These are phyloP conservation scores for Wickerhamiella cacticola DNA, from an alignment of 805 yeast genomes.

Conservation along the genomic window DNA sequence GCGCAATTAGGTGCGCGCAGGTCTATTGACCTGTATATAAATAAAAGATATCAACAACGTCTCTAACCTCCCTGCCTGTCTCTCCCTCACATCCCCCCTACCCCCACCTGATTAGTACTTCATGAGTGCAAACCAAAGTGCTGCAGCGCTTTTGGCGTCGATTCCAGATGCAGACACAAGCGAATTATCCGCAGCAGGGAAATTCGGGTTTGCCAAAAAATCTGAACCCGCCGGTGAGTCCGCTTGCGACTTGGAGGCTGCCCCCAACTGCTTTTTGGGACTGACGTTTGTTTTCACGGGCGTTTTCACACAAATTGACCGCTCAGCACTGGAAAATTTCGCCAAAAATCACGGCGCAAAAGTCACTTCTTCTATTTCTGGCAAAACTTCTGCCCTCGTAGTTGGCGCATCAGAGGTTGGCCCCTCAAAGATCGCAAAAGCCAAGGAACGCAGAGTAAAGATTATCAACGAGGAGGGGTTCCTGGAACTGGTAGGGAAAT, in stretches of 20 bases:
- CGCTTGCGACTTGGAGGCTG: slow-evolving; percentile 1
- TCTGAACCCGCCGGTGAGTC: neutral
- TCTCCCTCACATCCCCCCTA: too few relatives aligned
- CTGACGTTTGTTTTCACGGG: slow-evolving; percentile 92
- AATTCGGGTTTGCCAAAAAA: slow-evolving; percentile 37
- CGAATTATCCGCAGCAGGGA: slow-evolving; percentile 35
- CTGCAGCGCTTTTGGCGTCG: slow-evolving; percentile 34
- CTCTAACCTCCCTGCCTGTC: too few relatives aligned
- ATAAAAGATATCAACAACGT: too few relatives aligned
- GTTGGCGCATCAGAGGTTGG: slow-evolving; percentile 87
- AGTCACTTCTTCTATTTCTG: slow-evolving; percentile 69
- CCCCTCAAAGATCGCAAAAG: slow-evolving; percentile 79
- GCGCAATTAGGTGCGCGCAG: too few relatives aligned
- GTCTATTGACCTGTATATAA: too few relatives aligned
- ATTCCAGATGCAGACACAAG: slow-evolving; percentile 68
- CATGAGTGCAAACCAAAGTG: neutral
- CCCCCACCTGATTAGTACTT: neutral
- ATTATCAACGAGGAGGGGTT: slow-evolving; percentile 85
- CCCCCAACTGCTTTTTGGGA: slow-evolving; percentile 74
- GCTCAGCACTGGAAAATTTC: slow-evolving; percentile 60
- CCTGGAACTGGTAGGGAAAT: slow-evolving; percentile 50
- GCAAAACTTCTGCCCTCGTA: slow-evolving; percentile 84
- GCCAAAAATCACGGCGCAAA: slow-evolving; percentile 86
- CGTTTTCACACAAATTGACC: slow-evolving; percentile 60
- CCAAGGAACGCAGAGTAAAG: slow-evolving; percentile 58